Evolutionary conservation across 345 rosid genomes (phyloP).

Genomic region (Salix suchowensis): DNA sequence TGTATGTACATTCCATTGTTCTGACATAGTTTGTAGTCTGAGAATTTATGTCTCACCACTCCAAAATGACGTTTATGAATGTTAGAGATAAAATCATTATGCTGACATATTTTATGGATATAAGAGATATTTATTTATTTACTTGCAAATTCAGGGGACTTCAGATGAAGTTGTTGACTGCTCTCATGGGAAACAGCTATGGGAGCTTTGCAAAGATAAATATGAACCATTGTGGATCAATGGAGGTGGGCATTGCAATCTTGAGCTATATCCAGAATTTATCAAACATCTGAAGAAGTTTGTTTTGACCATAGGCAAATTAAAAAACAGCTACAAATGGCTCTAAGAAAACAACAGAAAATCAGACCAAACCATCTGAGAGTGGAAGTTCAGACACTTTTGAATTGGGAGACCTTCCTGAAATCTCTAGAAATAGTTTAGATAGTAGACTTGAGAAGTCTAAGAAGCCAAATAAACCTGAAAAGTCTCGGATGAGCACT

Average conservation of each 20-base stretch:
- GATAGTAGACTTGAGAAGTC: constrained; percentile 92
- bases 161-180: constrained; percentile 87
- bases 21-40: background rate
- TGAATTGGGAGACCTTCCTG: constrained; percentile 65
- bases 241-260: constrained; percentile 91
- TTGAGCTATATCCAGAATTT: constrained; percentile 85
- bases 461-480: constrained; percentile 75
- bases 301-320: constrained; percentile 49
- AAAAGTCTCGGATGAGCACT: constrained; percentile 90
- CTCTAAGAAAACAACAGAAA: constrained; percentile 38
- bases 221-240: constrained; percentile 83
- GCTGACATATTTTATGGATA: no score
- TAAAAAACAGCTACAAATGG: constrained; percentile 46
- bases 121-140: background rate
- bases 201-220: constrained; percentile 76
- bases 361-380: constrained; percentile 47
- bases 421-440: constrained; percentile 89
- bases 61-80: background rate
- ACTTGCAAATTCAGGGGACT: constrained; percentile 49
- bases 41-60: background rate
- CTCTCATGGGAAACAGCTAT: constrained; percentile 79
- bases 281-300: constrained; percentile 73
- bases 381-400: constrained; percentile 59
- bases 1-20: background rate
- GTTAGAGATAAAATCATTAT: constrained; percentile 1